Base-by-base conservation (phyloP, 805 yeast species). In the Schwanniomyces pseudopolymorphus region DNA sequence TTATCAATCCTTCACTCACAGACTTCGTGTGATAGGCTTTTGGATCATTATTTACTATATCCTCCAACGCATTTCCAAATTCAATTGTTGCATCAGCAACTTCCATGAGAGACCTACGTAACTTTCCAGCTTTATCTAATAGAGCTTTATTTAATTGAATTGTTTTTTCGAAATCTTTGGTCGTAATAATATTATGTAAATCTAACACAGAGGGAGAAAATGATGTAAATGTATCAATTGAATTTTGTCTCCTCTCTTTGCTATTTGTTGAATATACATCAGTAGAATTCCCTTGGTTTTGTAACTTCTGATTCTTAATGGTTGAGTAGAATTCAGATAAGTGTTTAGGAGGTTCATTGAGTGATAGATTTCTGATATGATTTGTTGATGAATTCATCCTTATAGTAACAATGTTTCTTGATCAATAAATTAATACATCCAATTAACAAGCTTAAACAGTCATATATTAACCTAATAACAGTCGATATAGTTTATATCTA, bases 1-100 rank as follows among this genome's bases (percentile, higher is more conserved):
- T 77, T 54, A 81, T 66, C 13, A 89, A 62, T 7, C 89, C 89
- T 52, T 85, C 85, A 2, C 84, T 77, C 2, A 64, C 68, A 8
- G 47, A 42, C 28, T 51, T 58, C 20, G 55, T 24, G 43, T 61
- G 57, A 48, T 57, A 53, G 1, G 63, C 64, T 42, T 65, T 66
- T 8, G 66, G 69, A 33, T 58, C 53, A 9, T 57, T 49, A 39
- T 54, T 56, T 10, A 65, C 55, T 10, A 61, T 54, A 42, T 62
- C 66, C 56, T 87, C 94, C 44, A 89, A 67, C 1, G 91, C 82
- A 2, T 71, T 65, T 1, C 94, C 96, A 57, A 89, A 79, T 42
- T 80, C 83, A 20, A 84, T 83, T 6, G 94, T 85, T 0, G 89
- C 84, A 13, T 64, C 64, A 1, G 89, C 68, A 51, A 81, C 70